Evolutionary conservation across 257 asterid genomes (phyloP).

Genomic region (Salvia splendens): DNA sequence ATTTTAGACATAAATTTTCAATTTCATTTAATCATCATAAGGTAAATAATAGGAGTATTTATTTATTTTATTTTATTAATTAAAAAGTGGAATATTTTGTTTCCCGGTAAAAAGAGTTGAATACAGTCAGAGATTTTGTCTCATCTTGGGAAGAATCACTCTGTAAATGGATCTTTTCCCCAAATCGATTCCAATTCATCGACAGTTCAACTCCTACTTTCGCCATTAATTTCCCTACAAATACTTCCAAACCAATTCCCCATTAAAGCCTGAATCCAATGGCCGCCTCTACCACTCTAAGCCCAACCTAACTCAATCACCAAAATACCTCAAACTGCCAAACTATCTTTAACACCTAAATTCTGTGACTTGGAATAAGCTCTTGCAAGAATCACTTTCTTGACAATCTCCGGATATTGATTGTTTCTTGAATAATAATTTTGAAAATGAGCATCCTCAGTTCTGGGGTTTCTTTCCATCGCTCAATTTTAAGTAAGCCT

Average conservation of each 20-base stretch:
- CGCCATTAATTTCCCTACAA: constrained; percentile 16
- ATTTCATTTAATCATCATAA: too few species aligned
- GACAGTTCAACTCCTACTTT: not conserved
- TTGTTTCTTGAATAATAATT: constrained; percentile 1
- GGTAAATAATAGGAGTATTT: too few species aligned
- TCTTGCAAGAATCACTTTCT: constrained; percentile 25
- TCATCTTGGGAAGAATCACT: constrained; percentile 21
- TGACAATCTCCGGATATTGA: not conserved
- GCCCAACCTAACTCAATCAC: constrained; percentile 8
- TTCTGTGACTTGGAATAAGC: constrained; percentile 18
- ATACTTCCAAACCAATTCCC: constrained; percentile 13
- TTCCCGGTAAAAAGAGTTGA: too few species aligned
- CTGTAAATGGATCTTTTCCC: not conserved
- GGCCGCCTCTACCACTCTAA: not conserved
- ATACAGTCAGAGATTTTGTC: not conserved
- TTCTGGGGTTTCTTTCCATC: constrained; percentile 40
- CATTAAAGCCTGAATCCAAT: not conserved
- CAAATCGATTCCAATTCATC: constrained; percentile 11
- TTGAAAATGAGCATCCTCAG: constrained; percentile 46
- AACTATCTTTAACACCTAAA: not conserved
- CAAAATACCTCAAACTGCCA: not conserved
- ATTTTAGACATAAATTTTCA: too few species aligned
- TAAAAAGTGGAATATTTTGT: too few species aligned
- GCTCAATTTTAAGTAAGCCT: constrained; percentile 35
- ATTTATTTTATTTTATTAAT: too few species aligned